Evolutionary conservation across 208 protist species (phyloP).

Genomic region (Jaenimonas drosophilae): DNA sequence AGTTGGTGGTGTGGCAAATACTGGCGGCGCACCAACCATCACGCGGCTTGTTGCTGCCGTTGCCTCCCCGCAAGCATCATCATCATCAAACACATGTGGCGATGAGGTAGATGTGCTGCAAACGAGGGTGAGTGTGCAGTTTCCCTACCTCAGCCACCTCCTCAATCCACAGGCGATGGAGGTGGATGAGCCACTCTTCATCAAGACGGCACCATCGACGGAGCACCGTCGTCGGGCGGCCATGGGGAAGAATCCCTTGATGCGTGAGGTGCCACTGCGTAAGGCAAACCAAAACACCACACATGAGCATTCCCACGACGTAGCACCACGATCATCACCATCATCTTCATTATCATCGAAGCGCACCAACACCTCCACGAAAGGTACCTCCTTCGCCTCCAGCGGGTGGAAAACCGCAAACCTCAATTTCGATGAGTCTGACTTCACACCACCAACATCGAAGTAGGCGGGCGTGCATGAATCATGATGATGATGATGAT

Average conservation of each 20-base stretch:
- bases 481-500: background rate
- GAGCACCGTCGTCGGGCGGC: conserved; percentile 18
- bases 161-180: conserved; percentile 55
- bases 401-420: conserved; percentile 48
- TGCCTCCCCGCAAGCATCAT: too few species aligned
- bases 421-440: conserved; percentile 42
- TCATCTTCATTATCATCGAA: too few species aligned
- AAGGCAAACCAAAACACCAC: too few species aligned
- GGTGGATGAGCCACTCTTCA: conserved; percentile 36
- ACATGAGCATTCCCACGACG: too few species aligned
- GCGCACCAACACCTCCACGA: too few species aligned
- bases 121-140: conserved; percentile 53
- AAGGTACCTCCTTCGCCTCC: conserved; percentile 45
- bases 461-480: background rate
- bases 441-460: conserved; percentile 31
- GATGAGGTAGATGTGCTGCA: conserved; percentile 32
- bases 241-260: conserved; percentile 46
- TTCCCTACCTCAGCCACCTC: conserved; percentile 69
- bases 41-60: too few species aligned
- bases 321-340: too few species aligned
- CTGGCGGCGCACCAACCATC: too few species aligned
- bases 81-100: background rate
- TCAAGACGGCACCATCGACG: background rate
- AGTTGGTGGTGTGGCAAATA: background rate
- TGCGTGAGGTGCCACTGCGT: conserved; percentile 35